Evolutionary conservation across 2,329 filamentous ascomycete species (phyloP), one percentile per base, ranked within the genome.

Genomic region (Scytalidium sp.): DNA sequence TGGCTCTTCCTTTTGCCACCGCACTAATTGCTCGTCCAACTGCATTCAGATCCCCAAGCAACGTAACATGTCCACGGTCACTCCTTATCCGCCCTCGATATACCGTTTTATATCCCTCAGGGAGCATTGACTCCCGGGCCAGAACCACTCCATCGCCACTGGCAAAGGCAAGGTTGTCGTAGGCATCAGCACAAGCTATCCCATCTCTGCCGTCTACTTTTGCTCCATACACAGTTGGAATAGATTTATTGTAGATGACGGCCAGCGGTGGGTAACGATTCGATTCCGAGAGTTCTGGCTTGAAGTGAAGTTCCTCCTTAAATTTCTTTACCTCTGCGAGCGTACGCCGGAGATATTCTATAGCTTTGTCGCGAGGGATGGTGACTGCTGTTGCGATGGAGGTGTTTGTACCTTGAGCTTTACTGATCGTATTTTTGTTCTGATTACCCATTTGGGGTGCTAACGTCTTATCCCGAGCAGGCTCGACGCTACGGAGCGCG

Each of bases 101-200:
- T 1, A 85, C 89, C 29, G 88, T 75, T 44, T 80, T 76, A 64
- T 96, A 97, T 0, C 91, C 91, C 2, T 80, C 71, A 0, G 92
- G 92, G 41, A 95, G 69, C 88, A 95, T 93, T 0, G 91, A 88
- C 53, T 93, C 89, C 45, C 83, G 83, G 0, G 92, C 89, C 6
- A 97, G 77, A 48, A 93, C 90, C 0, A 97, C 92, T 0, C 92
- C 93, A 64, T 97, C 92, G 2, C 92, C 91, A 19, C 85, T 86
- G 1, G 88, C 87, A 70, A 97, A 97, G 0, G 90, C 81, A 2
- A 97, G 75, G 59, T 95, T 86, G 56, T 96, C 90, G 65, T 96
- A 97, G 1, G 83, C 85, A 66, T 95, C 90, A 0, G 82, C 74
- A 53, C 83, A 82, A 45, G 83, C 80, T 57, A 97, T 96, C 0